Percentiles rank a stretch among this genome's conserved stretches.
These are phyloP conservation scores for Cladophialophora yegresii DNA, from an alignment of 2,329 filamentous ascomycete species.

Conservation along the genomic window DNA sequence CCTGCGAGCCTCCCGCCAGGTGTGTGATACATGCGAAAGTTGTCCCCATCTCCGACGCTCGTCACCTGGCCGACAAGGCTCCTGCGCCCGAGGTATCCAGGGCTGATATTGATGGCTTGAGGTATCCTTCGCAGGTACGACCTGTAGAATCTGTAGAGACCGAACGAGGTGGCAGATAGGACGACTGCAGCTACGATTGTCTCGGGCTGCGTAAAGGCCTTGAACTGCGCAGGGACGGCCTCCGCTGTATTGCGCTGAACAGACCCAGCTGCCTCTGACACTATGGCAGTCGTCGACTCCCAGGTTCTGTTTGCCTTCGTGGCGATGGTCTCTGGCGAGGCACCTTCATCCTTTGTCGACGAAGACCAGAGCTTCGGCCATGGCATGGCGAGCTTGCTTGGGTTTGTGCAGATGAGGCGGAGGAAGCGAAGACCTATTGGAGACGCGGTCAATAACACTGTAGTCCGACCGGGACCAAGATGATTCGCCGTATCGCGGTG, in stretches of 20 bases:
- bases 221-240: conserved; percentile 15
- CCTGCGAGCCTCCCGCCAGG: conserved; percentile 83
- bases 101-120: conserved; percentile 71
- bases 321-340: background rate
- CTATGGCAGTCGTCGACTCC: conserved; percentile 15
- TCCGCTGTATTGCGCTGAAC: conserved; percentile 10
- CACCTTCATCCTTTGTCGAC: conserved; percentile 30
- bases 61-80: conserved; percentile 85
- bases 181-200: conserved; percentile 38
- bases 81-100: conserved; percentile 68
- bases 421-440: no score
- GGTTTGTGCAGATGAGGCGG: background rate
- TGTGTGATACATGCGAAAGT: conserved; percentile 91
- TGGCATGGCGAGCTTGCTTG: conserved; percentile 31
- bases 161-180: conserved; percentile 35
- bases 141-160: conserved; percentile 36
- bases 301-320: conserved; percentile 7
- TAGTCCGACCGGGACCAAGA: background rate
- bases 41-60: conserved; percentile 93
- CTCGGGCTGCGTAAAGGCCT: conserved; percentile 36
- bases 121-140: conserved; percentile 80
- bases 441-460: background rate
- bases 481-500: background rate
- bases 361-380: conserved; percentile 36
- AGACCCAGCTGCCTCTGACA: conserved; percentile 8